These are phyloP conservation scores for Ceratorhiza oryzae-sativae DNA, from an alignment of 1,284 basidiomycete genomes.

Conservation along the genomic window DNA sequence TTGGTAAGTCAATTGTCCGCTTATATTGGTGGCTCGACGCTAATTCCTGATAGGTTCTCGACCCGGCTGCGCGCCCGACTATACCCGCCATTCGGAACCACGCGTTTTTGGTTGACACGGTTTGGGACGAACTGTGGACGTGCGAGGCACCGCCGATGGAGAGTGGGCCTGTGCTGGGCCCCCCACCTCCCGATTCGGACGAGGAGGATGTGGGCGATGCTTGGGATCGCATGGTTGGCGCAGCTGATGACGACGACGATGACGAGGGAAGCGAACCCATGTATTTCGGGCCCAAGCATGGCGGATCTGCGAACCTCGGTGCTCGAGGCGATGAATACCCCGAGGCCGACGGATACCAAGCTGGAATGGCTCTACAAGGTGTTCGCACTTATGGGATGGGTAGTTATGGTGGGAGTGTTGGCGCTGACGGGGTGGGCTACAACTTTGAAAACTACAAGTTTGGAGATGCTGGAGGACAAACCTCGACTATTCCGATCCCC, in stretches of 20 bases:
- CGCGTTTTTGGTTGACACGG: conserved; percentile 73
- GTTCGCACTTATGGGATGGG: conserved; percentile 2
- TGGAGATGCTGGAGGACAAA: conserved; percentile 2
- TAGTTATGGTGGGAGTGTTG: background rate
- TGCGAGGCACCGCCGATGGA: conserved; percentile 62
- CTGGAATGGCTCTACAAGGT: background rate
- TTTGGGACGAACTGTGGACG: conserved; percentile 81
- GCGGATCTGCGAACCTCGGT: no score
- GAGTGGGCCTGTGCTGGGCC: conserved; percentile 36
- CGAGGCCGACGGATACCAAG: background rate
- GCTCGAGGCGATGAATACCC: background rate
- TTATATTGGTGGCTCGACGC: conserved; percentile 22
- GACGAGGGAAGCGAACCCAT: background rate
- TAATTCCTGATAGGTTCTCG: conserved; percentile 60
- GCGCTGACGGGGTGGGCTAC: background rate
- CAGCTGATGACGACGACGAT: conserved; percentile 39
- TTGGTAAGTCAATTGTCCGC: conserved; percentile 57
- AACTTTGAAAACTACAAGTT: conserved; percentile 22
- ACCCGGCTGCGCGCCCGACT: conserved; percentile 68
- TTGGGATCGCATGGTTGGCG: conserved; percentile 41
- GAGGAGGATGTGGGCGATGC: conserved; percentile 37
- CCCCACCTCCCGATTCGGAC: conserved; percentile 20
- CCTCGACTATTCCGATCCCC: conserved; percentile 29
- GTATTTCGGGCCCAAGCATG: background rate
- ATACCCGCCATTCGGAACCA: conserved; percentile 72